phyloP scores from a whole-genome alignment of 768 basidiomycete species.

The Naganishia vaughanmartiniae region DNA sequence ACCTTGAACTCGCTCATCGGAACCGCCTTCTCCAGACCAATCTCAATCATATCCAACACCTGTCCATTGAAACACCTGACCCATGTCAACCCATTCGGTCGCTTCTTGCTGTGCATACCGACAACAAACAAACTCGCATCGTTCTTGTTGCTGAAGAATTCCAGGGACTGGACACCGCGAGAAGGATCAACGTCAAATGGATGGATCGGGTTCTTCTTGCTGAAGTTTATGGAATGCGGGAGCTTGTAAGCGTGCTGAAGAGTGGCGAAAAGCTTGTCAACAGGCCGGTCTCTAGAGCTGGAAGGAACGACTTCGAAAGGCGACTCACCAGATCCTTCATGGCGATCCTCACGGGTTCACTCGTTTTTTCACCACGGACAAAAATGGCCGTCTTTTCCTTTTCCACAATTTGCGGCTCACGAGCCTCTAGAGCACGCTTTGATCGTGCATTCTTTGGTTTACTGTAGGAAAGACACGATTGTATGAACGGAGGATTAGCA shows the following conservation, averaged over 20 bases:
- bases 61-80: conserved; percentile 79
- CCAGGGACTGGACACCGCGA: conserved; percentile 59
- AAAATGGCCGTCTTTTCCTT: conserved; percentile 80
- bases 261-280: neutral
- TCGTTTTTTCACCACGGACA: conserved; percentile 80
- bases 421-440: conserved; percentile 80
- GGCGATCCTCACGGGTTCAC: conserved; percentile 71
- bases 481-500: neutral
- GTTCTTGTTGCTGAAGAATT: conserved; percentile 91
- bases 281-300: neutral
- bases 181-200: conserved; percentile 76
- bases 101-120: conserved; percentile 89
- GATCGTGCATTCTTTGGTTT: conserved; percentile 96
- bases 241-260: conserved; percentile 87
- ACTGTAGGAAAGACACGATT: conserved; percentile 49
- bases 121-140: conserved; percentile 87
- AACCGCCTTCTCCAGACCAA: conserved; percentile 77
- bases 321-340: conserved; percentile 83
- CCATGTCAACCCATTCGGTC: conserved; percentile 80
- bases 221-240: conserved; percentile 84
- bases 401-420: conserved; percentile 81
- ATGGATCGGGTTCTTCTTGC: conserved; percentile 83
- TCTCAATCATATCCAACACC: conserved; percentile 91
- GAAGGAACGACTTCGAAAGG: neutral
- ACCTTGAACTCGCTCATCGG: conserved; percentile 84